Evolutionary conservation across 148 eudicot genomes (phyloP).

Genomic region (Spergularia bocconei): DNA sequence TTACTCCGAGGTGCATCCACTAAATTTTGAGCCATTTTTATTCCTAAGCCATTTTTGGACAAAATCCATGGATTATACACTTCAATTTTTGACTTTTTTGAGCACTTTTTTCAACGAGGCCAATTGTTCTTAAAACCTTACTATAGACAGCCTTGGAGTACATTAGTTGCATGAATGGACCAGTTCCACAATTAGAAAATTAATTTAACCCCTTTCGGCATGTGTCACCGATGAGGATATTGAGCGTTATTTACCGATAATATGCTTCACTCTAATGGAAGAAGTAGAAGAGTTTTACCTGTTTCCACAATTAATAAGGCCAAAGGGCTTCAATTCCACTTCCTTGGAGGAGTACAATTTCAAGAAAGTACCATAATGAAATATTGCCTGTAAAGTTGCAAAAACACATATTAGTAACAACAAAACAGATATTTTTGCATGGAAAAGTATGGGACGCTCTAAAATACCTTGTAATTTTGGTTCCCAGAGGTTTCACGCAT

Average conservation of each 20-base stretch:
- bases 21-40: too few relatives aligned
- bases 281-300: slow-evolving; percentile 17
- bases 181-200: too few relatives aligned
- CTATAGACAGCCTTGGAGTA: too few relatives aligned
- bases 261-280: background rate
- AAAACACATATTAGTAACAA: slow-evolving; percentile 8
- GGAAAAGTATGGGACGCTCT: background rate
- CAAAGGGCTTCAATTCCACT: slow-evolving; percentile 37
- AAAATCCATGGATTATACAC: too few relatives aligned
- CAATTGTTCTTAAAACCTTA: too few relatives aligned
- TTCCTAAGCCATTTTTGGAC: too few relatives aligned
- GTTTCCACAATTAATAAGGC: slow-evolving; percentile 37
- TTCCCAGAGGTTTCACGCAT: slow-evolving; percentile 5
- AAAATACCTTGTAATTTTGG: slow-evolving; percentile 23
- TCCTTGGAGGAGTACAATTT: slow-evolving; percentile 30
- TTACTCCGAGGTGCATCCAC: too few relatives aligned
- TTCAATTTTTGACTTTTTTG: too few relatives aligned
- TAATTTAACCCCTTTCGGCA: too few relatives aligned
- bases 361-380: slow-evolving; percentile 25
- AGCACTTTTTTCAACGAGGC: too few relatives aligned
- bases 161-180: too few relatives aligned
- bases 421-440: background rate
- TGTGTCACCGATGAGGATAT: too few relatives aligned
- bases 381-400: slow-evolving; percentile 15
- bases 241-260: background rate